Evolutionary conservation across 1,284 basidiomycete genomes (phyloP), one percentile per base, ranked within the genome.

Genomic region (Testicularia cyperi): DNA sequence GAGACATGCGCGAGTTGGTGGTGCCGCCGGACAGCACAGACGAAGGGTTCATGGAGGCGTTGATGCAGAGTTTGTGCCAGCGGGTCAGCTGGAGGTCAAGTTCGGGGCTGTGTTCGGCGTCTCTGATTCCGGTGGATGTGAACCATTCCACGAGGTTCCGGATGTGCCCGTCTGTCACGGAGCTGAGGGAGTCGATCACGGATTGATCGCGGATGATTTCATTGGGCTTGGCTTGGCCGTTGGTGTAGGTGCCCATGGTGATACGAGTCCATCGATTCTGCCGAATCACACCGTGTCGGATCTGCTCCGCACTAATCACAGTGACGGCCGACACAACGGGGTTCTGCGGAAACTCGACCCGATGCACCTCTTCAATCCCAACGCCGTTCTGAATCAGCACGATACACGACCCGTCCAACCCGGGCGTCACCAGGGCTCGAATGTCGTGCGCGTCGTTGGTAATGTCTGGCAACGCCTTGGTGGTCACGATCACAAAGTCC

Each of bases 211-310:
- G 34, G 20, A 55, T 30, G 20, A 49, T 45, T 14, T 39, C 56
- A 54, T 45, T 61, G 14, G 57, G 51, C 32, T 27, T 42, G 7
- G 60, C 63, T 31, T 53, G 54, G 5, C 70, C 55, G 29, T 70
- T 62, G 5, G 74, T 67, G 42, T 74, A 80, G 6, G 78, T 75
- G 0, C 79, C 79, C 32, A 80, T 69, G 22, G 69, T 74, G 46
- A 80, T 78, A 14, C 79, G 62, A 6, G 79, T 80, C 79, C 79
- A 80, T 4, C 78, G 60, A 51, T 79, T 80, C 54, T 80, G 79
- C 20, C 65, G 56, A 26, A 80, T 64, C n/a, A 75, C 48, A 6
- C 77, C 77, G 15, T 72, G 77, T 19, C 56, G 31, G 7, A 74
- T 60, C 43, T 80, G 78, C 38, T 79, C 78, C 2, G 78, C 78